Conservation (phyloP, 257 asterid species). For the Nicotiana knightiana region DNA sequence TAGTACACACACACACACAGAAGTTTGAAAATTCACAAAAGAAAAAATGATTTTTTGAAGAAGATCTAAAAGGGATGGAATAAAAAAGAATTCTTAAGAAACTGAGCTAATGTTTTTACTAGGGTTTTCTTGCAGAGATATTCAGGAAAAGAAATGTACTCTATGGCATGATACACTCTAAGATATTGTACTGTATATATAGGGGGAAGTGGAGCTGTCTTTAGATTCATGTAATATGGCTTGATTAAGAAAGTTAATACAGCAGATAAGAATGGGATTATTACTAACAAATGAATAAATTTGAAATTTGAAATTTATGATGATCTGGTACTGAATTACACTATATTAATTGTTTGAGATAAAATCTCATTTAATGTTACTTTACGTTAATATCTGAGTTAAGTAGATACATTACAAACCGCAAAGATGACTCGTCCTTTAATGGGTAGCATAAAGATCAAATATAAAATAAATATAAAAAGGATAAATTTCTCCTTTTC, state of each 20-base stretch:
- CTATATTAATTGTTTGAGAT: not conserved
- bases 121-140: not conserved
- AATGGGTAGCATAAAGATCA: not conserved
- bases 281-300: not conserved
- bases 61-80: not conserved
- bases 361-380: not conserved
- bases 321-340: not conserved
- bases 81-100: not conserved
- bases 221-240: not conserved
- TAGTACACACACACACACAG: not conserved
- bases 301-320: not conserved
- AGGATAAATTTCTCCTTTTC: no score
- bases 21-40: not conserved
- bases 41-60: not conserved
- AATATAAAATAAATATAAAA: no score
- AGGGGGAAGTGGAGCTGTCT: not conserved
- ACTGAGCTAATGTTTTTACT: not conserved
- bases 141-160: not conserved
- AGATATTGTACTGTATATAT: not conserved
- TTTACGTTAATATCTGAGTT: not conserved
- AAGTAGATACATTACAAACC: not conserved
- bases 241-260: not conserved
- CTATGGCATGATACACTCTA: not conserved
- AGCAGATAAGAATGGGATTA: not conserved
- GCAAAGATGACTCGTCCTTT: not conserved